These are phyloP conservation scores for Trypanosomatidae sp. DNA, from an alignment of 208 protist genomes.

Conservation along the genomic window DNA sequence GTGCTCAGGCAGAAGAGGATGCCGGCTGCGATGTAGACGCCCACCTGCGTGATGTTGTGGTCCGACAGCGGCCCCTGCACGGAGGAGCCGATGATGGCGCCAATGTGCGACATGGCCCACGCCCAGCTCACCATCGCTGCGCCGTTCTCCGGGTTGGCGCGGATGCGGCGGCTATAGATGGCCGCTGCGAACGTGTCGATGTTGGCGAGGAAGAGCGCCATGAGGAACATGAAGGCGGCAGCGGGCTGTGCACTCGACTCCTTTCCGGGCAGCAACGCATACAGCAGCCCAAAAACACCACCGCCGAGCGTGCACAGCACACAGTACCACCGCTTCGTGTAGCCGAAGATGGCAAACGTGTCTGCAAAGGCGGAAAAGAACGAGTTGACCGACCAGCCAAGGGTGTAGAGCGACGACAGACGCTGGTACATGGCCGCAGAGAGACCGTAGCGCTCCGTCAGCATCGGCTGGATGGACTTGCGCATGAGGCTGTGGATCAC, in stretches of 20 bases:
- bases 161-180: constrained; percentile 66
- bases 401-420: constrained; percentile 40
- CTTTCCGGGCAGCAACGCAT: constrained; percentile 43
- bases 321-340: constrained; percentile 79
- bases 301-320: constrained; percentile 47
- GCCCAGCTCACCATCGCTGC: constrained; percentile 58
- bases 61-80: constrained; percentile 64
- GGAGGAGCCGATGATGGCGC: constrained; percentile 31
- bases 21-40: constrained; percentile 41
- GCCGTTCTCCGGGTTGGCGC: constrained; percentile 32
- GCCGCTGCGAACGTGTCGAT: constrained; percentile 69
- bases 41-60: constrained; percentile 26
- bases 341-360: constrained; percentile 60
- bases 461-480: constrained; percentile 46
- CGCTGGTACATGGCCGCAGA: constrained; percentile 47
- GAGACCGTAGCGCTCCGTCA: constrained; percentile 43
- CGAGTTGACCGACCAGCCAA: constrained; percentile 72
- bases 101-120: constrained; percentile 49
- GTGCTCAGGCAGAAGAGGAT: constrained; percentile 36
- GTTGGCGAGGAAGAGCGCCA: constrained; percentile 47
- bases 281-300: constrained; percentile 40
- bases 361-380: constrained; percentile 62
- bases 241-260: constrained; percentile 33
- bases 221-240: constrained; percentile 54
- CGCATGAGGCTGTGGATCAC: constrained; percentile 52